Percentiles rank a stretch among this genome's conserved stretches.
Evolutionary conservation across 257 asterid species (phyloP).

Genomic region (Perilla frutescens): DNA sequence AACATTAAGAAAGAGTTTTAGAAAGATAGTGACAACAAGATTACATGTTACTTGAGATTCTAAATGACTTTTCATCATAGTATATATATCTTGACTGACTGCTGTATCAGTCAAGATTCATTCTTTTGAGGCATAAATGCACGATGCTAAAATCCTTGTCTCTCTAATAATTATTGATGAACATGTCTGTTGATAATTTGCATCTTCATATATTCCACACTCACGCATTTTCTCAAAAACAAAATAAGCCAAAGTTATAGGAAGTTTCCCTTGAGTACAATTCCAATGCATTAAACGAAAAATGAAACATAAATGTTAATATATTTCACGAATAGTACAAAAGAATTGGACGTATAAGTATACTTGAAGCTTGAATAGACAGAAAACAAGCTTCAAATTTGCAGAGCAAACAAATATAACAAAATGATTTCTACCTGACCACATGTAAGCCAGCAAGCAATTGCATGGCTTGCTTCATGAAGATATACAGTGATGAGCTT

Average conservation of each 20-base stretch:
- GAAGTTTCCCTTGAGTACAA: neutral
- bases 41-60: neutral
- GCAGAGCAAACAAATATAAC: constrained; percentile 2
- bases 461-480: constrained; percentile 95
- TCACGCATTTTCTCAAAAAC: neutral
- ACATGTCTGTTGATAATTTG: constrained; percentile 15
- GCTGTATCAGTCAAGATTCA: neutral
- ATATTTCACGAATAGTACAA: neutral
- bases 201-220: neutral
- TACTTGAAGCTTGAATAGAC: neutral
- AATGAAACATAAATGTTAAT: neutral
- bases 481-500: constrained; percentile 97
- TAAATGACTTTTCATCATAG: neutral
- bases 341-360: constrained; percentile 1
- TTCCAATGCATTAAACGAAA: constrained; percentile 9
- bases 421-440: constrained; percentile 65
- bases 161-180: neutral
- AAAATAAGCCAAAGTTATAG: neutral
- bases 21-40: neutral
- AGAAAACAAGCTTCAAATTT: constrained; percentile 17
- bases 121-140: constrained; percentile 2
- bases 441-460: constrained; percentile 95
- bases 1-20: neutral
- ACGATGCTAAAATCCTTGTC: neutral
- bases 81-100: constrained; percentile 22